Base-by-base conservation (phyloP, 2,329 filamentous ascomycete species). In the Incumbomyces delicatus region DNA sequence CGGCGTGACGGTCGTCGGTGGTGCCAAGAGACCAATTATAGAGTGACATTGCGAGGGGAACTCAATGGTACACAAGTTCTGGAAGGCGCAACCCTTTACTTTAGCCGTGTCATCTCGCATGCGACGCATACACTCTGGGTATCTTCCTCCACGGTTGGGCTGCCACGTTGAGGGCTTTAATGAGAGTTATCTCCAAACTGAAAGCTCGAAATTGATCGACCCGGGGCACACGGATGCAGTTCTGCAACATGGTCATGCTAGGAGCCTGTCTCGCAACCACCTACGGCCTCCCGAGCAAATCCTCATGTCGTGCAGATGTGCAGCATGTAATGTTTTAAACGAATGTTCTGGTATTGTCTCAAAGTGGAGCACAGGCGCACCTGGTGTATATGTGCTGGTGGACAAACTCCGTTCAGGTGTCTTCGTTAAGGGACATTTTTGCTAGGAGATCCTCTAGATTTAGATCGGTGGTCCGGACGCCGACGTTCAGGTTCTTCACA, bases 1-100 rank as follows among this genome's bases (percentile, higher is more conserved):
- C 14, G 80, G 80, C 3, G 75, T 83, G 50, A 74, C 77, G 2
- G 74, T 81, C 53, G 77, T 83, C 6, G 78, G 77, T 6, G 75
- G 76, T 16, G 69, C 73, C 41, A 73, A 79, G 58, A 82, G 81
- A 57, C 76, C 77, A 14, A 60, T 83, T 47, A 83, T 84, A 52
- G 78, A 84, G 61, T 84, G 72, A 81, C 46, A 27, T 18, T n/a
- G 14, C 12, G 6, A 5, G 17, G 35, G n/a, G 6, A 40, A 39
- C 27, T 30, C 31, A 11, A 29, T 20, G 16, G 36, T 4, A 35
- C 2, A 36, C 20, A 35, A 8, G 2, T 8, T 44, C 14, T 8
- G 22, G 8, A 8, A 27, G 22, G 22, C 22, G 5, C 22, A 27
- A 27, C 22, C 8, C 22, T 27, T 27, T 27, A 27, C 22, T 27